Evolutionary conservation across 768 basidiomycete genomes (phyloP), one percentile per base, ranked within the genome.

Genomic region (Lactarius akahatsu): DNA sequence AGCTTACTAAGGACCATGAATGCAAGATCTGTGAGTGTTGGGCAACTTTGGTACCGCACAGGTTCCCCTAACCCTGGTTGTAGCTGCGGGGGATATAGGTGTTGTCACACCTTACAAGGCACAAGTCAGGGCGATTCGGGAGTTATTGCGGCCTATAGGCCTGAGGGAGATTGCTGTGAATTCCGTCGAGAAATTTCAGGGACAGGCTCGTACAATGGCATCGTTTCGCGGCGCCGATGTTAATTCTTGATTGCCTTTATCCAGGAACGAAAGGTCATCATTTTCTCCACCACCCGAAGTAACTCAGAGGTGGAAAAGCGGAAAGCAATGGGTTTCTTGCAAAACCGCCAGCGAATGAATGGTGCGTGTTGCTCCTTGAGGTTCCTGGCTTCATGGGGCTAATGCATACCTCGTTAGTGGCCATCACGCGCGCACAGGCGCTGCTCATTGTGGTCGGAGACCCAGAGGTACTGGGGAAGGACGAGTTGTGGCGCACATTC

Each of bases 361-460:
- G 80, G 80, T 79, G 32, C 1, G 76, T 63, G 5, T 0, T 23
- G 40, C 9, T 18, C 28, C 41, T 38, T 10, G n/a, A 28, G 18
- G 26, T 2, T 30, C 20, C 16, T 20, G 10, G 16, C 16, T 45
- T 52, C 13, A 16, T 61, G 28, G 26, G 10, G 20, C 57, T 47
- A 32, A 64, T 28, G 34, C 52, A 45, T 41, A 9, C 30, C 30
- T 9, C 34, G 57, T 9, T 57, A 88, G 88, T 90, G 43, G 86
- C 87, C 5, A 74, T 90, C 15, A 90, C 88, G 0, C 85, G 87
- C 11, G 86, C 86, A 0, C 81, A 88, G 72, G 83, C 86, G 0
- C 76, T 89, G 5, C 80, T 90, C 18, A 82, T 89, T 68, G 76
- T 89, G 57, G 74, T 90, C 55, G 88, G 87, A 4, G 83, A 89